Evolutionary conservation across 192 early-diverging fungal species (phyloP), one percentile per base, ranked within the genome.

Genomic region (Lunasporangiospora selenospora): DNA sequence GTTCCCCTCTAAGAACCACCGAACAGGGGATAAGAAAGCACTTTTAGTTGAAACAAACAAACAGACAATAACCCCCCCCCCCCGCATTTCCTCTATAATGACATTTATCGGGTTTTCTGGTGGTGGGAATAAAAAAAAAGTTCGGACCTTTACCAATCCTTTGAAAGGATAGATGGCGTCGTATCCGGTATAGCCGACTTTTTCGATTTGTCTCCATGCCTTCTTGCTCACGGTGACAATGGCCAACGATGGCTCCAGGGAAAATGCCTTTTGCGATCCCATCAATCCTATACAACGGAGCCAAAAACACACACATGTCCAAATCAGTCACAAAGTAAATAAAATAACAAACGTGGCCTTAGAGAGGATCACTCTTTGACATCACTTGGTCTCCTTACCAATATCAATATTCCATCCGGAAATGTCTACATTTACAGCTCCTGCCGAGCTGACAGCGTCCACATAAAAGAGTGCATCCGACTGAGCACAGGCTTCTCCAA

Each of bases 141-240:
- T 18, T 15, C 11, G 11, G 18, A n/a, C 4, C 15, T 30, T 55
- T 43, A 73, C 61, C 60, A 43, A 23, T 13, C 9, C 19, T 31
- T 58, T 62, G 54, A 73, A 73, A 4, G 59, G 69, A 9, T 63
- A 48, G 18, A 73, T 30, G 6, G 69, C 69, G 3, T 73, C 69
- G 33, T 73, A 73, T 12, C 69, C 69, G 4, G 55, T 58, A 44
- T 73, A 73, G 1, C 43, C 61, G 12, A 73, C 69, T 36, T 73
- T 63, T 39, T 73, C 61, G 26, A 73, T 63, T 43, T 73, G 69
- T 37, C 48, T 63, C 69, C 69, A 73, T 2, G 69, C 69, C 37
- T 73, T 73, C 3, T 51, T 43, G 21, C 69, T 73, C 3, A 73
- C 61, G 4, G 69, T 63, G 8, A 63, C 19, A 13, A 63, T 58